Evolutionary conservation across 1,284 basidiomycete species (phyloP), one percentile per base, ranked within the genome.

Genomic region (Ganoderma lingzhi): DNA sequence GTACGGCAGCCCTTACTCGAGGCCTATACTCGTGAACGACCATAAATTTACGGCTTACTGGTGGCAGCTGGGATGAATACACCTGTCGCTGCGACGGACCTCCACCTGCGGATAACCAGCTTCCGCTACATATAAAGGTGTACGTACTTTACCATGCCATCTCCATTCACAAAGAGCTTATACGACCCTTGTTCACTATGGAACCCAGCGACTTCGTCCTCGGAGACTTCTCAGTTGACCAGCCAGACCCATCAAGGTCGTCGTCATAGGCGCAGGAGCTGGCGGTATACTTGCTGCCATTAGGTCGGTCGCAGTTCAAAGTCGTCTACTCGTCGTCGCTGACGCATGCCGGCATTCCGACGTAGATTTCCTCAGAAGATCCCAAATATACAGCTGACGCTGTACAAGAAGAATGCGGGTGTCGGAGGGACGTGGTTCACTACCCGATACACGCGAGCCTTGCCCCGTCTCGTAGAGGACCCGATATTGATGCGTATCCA

Each of bases 221-320:
- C 3, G 75, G 74, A 0, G 66, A 68, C 28, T 84, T 84, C 68
- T 81, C 80, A 37, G 82, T 87, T 66, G 86, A 87, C 74, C 85
- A 86, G 53, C 76, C 30, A 82, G 84, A 41, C 86, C 84, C 19
- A 84, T 88, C 66, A 86, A 82, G 71, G 84, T 88, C 28, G 82
- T 85, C 8, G 79, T 82, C 8, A 85, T 88, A 51, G 87, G 87
- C 23, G 85, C 86, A 32, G 87, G 87, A 0, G 87, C 84, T 74
- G 84, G 84, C 62, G 88, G 88, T 4, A 86, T 89, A 71, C 83
- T 84, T 9, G 86, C 88, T 41, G 88, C 84, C 0, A 87, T 90
- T 60, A 81, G 88, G 83, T 62, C 35, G 35, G 35, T 35, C 35
- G 35, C 35, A 8, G 35, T 35, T 35, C 3, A 3, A 3, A 8